Evolutionary conservation across 169 alveolate species (phyloP), one percentile per base, ranked within the genome.

Genomic region (Cryptosporidium bovis): DNA sequence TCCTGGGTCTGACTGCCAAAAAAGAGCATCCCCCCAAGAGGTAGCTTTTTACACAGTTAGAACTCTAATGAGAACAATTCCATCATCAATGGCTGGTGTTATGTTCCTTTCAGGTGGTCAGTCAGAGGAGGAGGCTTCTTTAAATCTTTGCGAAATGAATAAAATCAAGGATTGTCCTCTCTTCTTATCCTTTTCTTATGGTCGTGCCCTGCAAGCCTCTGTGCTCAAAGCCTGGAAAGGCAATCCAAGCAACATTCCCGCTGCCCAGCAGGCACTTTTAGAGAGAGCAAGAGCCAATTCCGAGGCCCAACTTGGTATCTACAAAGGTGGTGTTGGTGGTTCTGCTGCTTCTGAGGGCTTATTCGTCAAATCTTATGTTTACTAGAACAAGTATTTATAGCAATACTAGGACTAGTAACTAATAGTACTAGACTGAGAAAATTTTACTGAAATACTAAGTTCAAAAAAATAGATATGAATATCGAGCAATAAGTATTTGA

Each of bases 91-190:
- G 51, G 98, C 98, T 29, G 99, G 99, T 20, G 95, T 98, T 58
- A 93, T 95, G 93, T 98, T 98, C 97, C 95, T 98, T 27, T 97
- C 99, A n/a, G 99, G 99, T 16, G 99, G 99, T 51, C 98, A 97
- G 92, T 94, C 98, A 33, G 99, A 98, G 93, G 98, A 97, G 83
- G 98, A 97, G 83, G 99, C 99, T 36, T 93, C 99, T 50, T 83
- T 94, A 51, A 96, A 97, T 93, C 91, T 98, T 83, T 96, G 97
- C 93, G 99, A 96, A 71, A 98, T 98, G 95, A 97, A 97, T 95
- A 93, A 93, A 91, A 82, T 95, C 67, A 94, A 93, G 83, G 91
- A 92, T 56, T 91, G 93, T 65, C 99, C 99, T 46, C 97, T 99
- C 98, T 90, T 93, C 82, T 94, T 98, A 18, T 93, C 99, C 51